Conservation (phyloP, 192 early-diverging fungal genomes). For the Paraglomus occultum region DNA sequence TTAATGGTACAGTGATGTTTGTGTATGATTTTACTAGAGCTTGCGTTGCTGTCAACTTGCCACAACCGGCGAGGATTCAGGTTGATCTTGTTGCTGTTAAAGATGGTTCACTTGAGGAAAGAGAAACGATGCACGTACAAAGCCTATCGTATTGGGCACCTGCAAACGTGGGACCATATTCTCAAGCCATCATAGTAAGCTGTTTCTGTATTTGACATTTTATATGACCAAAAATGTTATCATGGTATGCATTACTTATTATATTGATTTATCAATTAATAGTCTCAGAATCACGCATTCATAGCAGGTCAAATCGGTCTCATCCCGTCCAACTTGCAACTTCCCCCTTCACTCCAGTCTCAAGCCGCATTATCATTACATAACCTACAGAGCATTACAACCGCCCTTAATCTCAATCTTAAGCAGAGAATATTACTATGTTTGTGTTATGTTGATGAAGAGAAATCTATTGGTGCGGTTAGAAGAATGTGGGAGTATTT, state of each 20-base stretch:
- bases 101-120: constrained; percentile 25
- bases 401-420: constrained; percentile 38
- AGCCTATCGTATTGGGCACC: constrained; percentile 88
- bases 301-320: constrained; percentile 82
- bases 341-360: constrained; percentile 51
- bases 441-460: constrained; percentile 57
- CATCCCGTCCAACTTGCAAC: constrained; percentile 57
- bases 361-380: constrained; percentile 55
- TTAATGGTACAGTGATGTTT: no score
- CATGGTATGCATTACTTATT: not conserved
- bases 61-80: constrained; percentile 47
- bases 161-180: constrained; percentile 86
- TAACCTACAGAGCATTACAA: constrained; percentile 51
- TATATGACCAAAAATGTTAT: not conserved
- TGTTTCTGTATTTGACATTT: not conserved
- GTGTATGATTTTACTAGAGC: constrained; percentile 43
- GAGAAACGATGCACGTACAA: constrained; percentile 75
- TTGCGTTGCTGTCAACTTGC: constrained; percentile 54
- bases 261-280: not conserved
- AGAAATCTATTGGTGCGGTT: constrained; percentile 34
- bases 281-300: constrained; percentile 60
- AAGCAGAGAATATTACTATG: constrained; percentile 43
- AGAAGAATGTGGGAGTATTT: constrained; percentile 37
- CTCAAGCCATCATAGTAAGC: constrained; percentile 64
- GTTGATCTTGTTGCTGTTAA: constrained; percentile 61